These are phyloP conservation scores for Apiospora marii DNA, from an alignment of 2,329 filamentous ascomycete species.

Conservation along the genomic window DNA sequence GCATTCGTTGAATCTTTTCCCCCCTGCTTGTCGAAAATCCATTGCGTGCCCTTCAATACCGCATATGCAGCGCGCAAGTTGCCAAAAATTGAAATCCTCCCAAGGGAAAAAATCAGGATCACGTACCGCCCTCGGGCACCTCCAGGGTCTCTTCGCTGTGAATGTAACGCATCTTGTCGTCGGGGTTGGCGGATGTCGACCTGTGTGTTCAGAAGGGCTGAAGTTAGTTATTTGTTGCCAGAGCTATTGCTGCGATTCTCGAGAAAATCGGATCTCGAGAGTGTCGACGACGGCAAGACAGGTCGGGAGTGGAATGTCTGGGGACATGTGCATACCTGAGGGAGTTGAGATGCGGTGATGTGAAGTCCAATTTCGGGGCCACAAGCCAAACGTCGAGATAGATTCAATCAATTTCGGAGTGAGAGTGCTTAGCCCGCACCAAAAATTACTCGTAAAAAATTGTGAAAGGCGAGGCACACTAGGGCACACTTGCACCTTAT, in stretches of 20 bases:
- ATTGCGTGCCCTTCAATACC: background rate
- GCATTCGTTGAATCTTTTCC: background rate
- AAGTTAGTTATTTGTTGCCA: slow-evolving; percentile 10
- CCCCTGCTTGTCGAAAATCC: slow-evolving; percentile 19
- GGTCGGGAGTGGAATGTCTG: slow-evolving; percentile 23
- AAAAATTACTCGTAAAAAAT: slow-evolving; percentile 22
- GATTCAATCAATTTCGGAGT: slow-evolving; percentile 26
- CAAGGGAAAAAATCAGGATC: slow-evolving; percentile 48
- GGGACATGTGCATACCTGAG: slow-evolving; percentile 37
- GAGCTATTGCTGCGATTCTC: background rate
- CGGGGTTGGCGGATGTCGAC: slow-evolving; percentile 40
- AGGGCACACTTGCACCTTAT: slow-evolving; percentile 21
- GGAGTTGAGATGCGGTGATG: slow-evolving; percentile 41
- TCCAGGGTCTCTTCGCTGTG: slow-evolving; percentile 95
- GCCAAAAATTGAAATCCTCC: slow-evolving; percentile 18
- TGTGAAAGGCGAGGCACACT: slow-evolving; percentile 20
- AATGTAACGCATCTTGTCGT: slow-evolving; percentile 99
- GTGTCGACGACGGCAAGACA: slow-evolving; percentile 1
- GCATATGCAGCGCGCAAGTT: background rate
- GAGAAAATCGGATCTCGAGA: slow-evolving; percentile 20
- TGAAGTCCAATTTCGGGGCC: slow-evolving; percentile 36
- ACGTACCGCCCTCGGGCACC: slow-evolving; percentile 97
- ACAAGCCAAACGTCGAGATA: slow-evolving; percentile 22
- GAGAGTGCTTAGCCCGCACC: slow-evolving; percentile 20
- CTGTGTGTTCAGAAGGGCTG: background rate